Evolutionary conservation across 1,284 basidiomycete genomes (phyloP), one percentile per base, ranked within the genome.

Genomic region (Cerrena zonata): DNA sequence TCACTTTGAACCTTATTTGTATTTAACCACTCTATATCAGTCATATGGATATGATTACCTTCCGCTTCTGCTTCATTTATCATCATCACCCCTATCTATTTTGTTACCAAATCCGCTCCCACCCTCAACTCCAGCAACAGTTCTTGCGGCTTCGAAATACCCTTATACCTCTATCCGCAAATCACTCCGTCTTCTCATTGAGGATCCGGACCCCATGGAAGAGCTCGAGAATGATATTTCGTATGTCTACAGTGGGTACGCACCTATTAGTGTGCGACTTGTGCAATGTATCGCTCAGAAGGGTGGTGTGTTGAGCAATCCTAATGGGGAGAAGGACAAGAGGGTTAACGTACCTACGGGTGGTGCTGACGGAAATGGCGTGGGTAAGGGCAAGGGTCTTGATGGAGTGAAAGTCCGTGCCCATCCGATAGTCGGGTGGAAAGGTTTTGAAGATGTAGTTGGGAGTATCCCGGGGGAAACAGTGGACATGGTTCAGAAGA

Each of bases 201-300:
- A 99, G 63, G 94, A 97, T 49, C 74, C 79, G 38, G 86, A 88
- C 58, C 78, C 80, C 13, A 66, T 84, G 34, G 87, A 86, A 56
- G 87, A 87, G 62, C 76, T 86, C 30, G 94, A 95, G 59, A 89
- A 89, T 62, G 96, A 99, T 67, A 89, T 98, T 62, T 86, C 90
- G 53, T 99, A 91, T 68, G 90, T 91, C 36, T 99, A 97, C 72
- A 96, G 93, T 1, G 96, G 96, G 7, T 99, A 94, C 67, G 94
- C 96, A 2, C 96, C 96, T 11, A 80, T 98, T 55, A 92, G 88
- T 61, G 71, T 97, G 5, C 83, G 96, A 11, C 77, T 99, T 2
- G 87, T 98, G 5, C 95, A 99, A 68, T 95, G 91, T 60, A 80
- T 94, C 22, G 85, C 86, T 44, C 88, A 96, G 73, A 93, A 93